These are phyloP conservation scores for Candida morakotiae DNA, from an alignment of 805 yeast genomes.

Conservation along the genomic window DNA sequence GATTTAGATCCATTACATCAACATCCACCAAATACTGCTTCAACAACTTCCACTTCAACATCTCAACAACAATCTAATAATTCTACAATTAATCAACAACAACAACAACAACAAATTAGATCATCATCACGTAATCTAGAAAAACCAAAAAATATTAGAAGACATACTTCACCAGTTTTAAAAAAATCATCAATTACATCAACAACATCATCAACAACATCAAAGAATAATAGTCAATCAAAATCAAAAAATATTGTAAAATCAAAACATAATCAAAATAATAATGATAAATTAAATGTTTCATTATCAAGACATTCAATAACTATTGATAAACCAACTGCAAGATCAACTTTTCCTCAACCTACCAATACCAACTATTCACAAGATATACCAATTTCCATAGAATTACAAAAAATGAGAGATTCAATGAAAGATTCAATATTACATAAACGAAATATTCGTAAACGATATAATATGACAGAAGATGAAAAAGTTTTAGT, in stretches of 20 bases:
- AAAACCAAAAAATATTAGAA: slow-evolving; percentile 3
- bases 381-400: slow-evolving; percentile 15
- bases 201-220: background rate
- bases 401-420: slow-evolving; percentile 50
- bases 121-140: background rate
- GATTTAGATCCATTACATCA: slow-evolving; percentile 2
- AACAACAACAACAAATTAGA: background rate
- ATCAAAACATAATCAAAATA: background rate
- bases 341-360: slow-evolving; percentile 9
- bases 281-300: background rate
- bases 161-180: slow-evolving; percentile 7
- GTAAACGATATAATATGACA: slow-evolving; percentile 33
- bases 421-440: slow-evolving; percentile 49
- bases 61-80: background rate
- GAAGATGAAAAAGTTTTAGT: slow-evolving; percentile 61
- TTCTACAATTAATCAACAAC: background rate
- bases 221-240: background rate
- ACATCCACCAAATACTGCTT: background rate
- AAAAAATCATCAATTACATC: too few relatives aligned
- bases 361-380: too few relatives aligned
- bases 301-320: slow-evolving; percentile 9
- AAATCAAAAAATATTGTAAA: background rate
- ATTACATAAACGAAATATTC: slow-evolving; percentile 33
- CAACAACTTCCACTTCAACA: background rate
- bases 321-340: slow-evolving; percentile 4